Evolutionary conservation across 2,329 filamentous ascomycete species (phyloP).

Genomic region (Fusarium siculi): DNA sequence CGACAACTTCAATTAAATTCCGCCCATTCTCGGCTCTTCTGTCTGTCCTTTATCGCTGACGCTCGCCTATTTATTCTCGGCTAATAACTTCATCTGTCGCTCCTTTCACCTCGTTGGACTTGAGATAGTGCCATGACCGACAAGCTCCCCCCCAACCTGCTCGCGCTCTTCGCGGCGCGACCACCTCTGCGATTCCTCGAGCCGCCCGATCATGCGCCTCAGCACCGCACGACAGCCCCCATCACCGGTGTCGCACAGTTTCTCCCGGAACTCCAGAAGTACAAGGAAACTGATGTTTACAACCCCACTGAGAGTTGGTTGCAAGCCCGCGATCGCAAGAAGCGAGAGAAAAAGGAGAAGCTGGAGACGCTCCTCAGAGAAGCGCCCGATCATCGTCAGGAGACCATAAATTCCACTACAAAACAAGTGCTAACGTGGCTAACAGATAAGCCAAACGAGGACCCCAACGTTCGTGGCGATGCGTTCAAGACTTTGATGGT

Average conservation of each 20-base stretch:
- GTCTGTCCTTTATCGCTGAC: slow-evolving; percentile 18
- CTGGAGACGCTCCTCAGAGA: slow-evolving; percentile 73
- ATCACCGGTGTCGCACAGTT: slow-evolving; percentile 80
- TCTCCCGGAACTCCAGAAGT: slow-evolving; percentile 77
- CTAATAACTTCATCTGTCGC: neutral
- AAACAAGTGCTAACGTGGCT: slow-evolving; percentile 22
- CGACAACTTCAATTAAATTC: slow-evolving; percentile 37
- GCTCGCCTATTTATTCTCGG: slow-evolving; percentile 23
- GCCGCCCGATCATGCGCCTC: slow-evolving; percentile 83
- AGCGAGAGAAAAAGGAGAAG: slow-evolving; percentile 79
- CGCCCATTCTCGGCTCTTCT: slow-evolving; percentile 5
- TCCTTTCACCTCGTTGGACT: neutral
- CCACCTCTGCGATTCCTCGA: slow-evolving; percentile 91
- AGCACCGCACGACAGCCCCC: slow-evolving; percentile 79
- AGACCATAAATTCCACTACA: neutral
- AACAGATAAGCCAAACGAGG: slow-evolving; percentile 82
- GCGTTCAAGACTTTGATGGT: slow-evolving; percentile 96
- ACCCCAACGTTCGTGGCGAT: slow-evolving; percentile 90
- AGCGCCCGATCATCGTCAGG: slow-evolving; percentile 71
- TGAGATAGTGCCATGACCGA: slow-evolving; percentile 79
- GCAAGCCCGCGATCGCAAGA: slow-evolving; percentile 84
- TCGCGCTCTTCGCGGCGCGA: slow-evolving; percentile 94
- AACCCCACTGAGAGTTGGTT: slow-evolving; percentile 92
- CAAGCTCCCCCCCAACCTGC: slow-evolving; percentile 90
- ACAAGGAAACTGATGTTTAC: slow-evolving; percentile 81